These are phyloP conservation scores for Kandelia obovata DNA, from an alignment of 345 rosid species.

Conservation along the genomic window DNA sequence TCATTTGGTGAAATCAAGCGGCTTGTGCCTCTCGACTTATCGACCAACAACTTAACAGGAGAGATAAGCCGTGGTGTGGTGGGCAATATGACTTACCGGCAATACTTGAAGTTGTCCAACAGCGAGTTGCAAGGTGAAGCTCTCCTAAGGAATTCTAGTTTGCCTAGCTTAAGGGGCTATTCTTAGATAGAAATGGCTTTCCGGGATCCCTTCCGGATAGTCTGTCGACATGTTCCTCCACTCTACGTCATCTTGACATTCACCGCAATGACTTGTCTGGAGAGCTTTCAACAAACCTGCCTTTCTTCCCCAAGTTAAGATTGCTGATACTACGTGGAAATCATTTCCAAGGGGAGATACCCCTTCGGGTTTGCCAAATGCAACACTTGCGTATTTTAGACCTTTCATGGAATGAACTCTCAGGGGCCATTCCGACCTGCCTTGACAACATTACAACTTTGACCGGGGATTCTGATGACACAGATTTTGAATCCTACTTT, in stretches of 20 bases:
- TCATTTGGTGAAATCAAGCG: constrained; percentile 2
- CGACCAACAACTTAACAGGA: background rate
- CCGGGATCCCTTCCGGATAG: background rate
- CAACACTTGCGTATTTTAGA: background rate
- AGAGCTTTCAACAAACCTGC: constrained; percentile 10
- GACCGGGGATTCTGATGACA: background rate
- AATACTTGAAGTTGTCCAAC: background rate
- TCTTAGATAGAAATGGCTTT: constrained; percentile 8
- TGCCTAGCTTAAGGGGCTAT: constrained; percentile 4
- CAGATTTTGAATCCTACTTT: background rate
- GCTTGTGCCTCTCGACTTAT: constrained; percentile 1
- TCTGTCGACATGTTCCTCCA: background rate
- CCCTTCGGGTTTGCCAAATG: constrained; percentile 12
- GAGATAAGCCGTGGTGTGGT: background rate
- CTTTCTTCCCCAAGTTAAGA: background rate
- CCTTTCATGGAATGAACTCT: constrained; percentile 5
- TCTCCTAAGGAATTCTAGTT: constrained; percentile 11
- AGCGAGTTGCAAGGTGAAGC: constrained; percentile 13
- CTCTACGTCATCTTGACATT: background rate
- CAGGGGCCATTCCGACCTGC: constrained; percentile 11
- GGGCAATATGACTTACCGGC: constrained; percentile 10
- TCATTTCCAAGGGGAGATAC: constrained; percentile 4
- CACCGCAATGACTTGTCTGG: constrained; percentile 12
- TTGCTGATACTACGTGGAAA: background rate
- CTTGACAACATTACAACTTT: constrained; percentile 10